Evolutionary conservation across 768 basidiomycete genomes (phyloP).

Genomic region (Podaxis rugospora): DNA sequence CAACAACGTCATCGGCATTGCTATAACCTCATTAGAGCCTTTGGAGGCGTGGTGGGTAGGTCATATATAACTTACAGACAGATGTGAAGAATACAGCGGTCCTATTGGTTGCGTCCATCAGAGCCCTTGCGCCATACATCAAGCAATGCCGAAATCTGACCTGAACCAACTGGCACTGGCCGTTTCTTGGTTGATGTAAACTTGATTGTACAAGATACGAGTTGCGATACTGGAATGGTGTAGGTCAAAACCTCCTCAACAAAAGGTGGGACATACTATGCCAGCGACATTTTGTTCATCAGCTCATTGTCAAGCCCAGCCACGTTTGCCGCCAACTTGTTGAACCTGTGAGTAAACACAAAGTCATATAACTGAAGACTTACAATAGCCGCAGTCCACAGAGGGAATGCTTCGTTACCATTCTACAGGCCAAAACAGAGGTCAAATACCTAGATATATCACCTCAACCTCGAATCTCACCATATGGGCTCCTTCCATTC

Average conservation of each 20-base stretch:
- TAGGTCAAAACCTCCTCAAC: not conserved
- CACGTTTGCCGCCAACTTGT: slow-evolving; percentile 25
- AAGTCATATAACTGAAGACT: not conserved
- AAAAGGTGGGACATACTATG: slow-evolving; percentile 22
- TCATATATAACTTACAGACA: not conserved
- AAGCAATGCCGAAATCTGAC: slow-evolving; percentile 8
- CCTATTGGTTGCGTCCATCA: not conserved
- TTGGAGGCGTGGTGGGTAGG: not conserved
- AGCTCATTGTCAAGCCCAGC: slow-evolving; percentile 25
- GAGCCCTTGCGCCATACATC: not conserved
- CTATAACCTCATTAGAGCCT: slow-evolving; percentile 9
- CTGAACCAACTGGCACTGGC: slow-evolving; percentile 17
- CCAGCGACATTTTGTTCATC: slow-evolving; percentile 26
- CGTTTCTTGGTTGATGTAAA: slow-evolving; percentile 21
- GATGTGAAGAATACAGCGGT: not conserved
- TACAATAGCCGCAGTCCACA: slow-evolving; percentile 31
- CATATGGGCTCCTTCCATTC: slow-evolving; percentile 34
- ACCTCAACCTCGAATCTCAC: not conserved
- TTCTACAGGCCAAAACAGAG: slow-evolving; percentile 13
- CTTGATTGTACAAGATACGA: slow-evolving; percentile 19
- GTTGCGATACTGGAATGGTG: slow-evolving; percentile 14
- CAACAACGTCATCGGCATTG: slow-evolving; percentile 19
- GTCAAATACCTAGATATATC: not conserved
- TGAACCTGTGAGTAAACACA: not conserved
- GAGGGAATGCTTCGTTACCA: slow-evolving; percentile 28